Percentiles rank a stretch among this genome's conserved stretches.
Evolutionary conservation across 2,329 filamentous ascomycete genomes (phyloP).

Genomic region (Penicillium sp.): DNA sequence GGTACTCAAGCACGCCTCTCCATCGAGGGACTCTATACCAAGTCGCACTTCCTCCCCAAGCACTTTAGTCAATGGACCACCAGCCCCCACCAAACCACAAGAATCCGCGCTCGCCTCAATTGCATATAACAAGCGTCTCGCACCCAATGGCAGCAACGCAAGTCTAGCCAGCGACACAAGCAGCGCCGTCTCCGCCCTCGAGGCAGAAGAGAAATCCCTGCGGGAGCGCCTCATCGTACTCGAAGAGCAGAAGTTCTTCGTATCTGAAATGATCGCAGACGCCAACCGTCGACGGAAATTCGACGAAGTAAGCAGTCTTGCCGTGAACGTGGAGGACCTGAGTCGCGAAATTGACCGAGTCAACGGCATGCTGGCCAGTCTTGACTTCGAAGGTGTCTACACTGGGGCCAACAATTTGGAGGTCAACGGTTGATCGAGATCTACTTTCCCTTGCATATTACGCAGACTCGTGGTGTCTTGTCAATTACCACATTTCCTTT

Average conservation of each 20-base stretch:
- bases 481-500: slow-evolving; percentile 1
- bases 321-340: slow-evolving; percentile 78
- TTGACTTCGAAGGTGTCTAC: slow-evolving; percentile 63
- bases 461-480: slow-evolving; percentile 7
- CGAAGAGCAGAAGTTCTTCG: slow-evolving; percentile 88
- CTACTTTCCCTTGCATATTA: neutral
- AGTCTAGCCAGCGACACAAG: slow-evolving; percentile 57
- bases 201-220: slow-evolving; percentile 79
- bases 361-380: slow-evolving; percentile 62
- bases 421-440: slow-evolving; percentile 10
- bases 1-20: slow-evolving; percentile 63
- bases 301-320: slow-evolving; percentile 80
- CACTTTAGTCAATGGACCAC: slow-evolving; percentile 24
- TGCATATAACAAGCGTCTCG: slow-evolving; percentile 53
- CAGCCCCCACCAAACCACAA: slow-evolving; percentile 30
- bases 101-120: slow-evolving; percentile 58
- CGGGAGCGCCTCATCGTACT: slow-evolving; percentile 79
- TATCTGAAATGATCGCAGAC: slow-evolving; percentile 78
- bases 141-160: slow-evolving; percentile 49
- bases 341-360: slow-evolving; percentile 72
- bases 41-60: slow-evolving; percentile 26
- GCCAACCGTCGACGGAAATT: slow-evolving; percentile 76
- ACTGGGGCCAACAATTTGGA: slow-evolving; percentile 22
- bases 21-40: slow-evolving; percentile 44
- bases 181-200: slow-evolving; percentile 64